Evolutionary conservation across 371 early-diverging fungal genomes (phyloP).

Genomic region (Syncephalastrum monosporum): DNA sequence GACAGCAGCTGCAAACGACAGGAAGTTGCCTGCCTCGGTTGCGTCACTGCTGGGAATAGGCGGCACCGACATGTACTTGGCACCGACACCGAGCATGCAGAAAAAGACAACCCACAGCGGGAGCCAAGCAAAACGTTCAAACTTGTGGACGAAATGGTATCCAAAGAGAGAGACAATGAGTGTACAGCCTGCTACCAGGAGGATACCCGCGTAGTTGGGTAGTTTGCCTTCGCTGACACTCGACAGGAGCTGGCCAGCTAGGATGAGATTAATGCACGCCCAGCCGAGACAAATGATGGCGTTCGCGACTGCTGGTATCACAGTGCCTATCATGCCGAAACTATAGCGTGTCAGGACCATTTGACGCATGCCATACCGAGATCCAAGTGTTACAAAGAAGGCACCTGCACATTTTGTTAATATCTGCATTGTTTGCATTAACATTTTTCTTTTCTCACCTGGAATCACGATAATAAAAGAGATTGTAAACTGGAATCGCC

Average conservation of each 20-base stretch:
- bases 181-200: conserved; percentile 10
- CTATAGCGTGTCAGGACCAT: conserved; percentile 14
- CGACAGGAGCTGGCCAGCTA: conserved; percentile 3
- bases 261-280: conserved; percentile 1
- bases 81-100: conserved; percentile 18
- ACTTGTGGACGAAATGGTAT: conserved; percentile 25
- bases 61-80: conserved; percentile 5
- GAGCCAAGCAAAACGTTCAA: conserved; percentile 30
- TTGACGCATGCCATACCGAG: conserved; percentile 15
- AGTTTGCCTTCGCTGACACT: too few species aligned
- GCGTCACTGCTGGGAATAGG: background rate
- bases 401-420: conserved; percentile 9
- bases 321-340: conserved; percentile 8
- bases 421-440: background rate
- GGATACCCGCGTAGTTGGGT: conserved; percentile 5
- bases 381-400: conserved; percentile 15
- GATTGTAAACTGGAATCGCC: conserved; percentile 8
- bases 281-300: conserved; percentile 6
- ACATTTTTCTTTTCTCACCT: background rate
- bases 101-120: conserved; percentile 28
- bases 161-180: conserved; percentile 27
- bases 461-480: conserved; percentile 2
- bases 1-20: conserved; percentile 12
- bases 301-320: conserved; percentile 4
- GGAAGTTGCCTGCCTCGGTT: conserved; percentile 1